Percentiles rank a stretch among this genome's conserved stretches.
phyloP scores from a whole-genome alignment of 352 stramenopile genomes.

The Pythium utonaiense region DNA sequence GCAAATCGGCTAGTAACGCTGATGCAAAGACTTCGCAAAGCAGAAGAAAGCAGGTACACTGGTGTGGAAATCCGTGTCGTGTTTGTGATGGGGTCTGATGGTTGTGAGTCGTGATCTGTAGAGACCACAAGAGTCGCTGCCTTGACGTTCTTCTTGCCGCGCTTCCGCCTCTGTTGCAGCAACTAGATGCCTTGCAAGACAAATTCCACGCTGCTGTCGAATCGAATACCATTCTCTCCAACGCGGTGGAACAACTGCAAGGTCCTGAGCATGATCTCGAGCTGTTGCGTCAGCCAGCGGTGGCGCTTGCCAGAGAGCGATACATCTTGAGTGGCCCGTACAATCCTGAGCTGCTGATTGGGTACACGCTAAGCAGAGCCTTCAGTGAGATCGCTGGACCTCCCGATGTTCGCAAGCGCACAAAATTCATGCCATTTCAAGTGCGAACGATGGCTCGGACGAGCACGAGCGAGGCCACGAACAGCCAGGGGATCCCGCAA shows the following conservation, averaged over 20 bases:
- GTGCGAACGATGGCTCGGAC: slow-evolving; percentile 14
- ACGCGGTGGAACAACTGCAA: slow-evolving; percentile 35
- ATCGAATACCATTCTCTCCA: slow-evolving; percentile 50
- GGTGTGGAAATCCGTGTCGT: too few species aligned
- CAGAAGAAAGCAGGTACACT: slow-evolving; percentile 39
- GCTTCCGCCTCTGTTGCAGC: slow-evolving; percentile 41
- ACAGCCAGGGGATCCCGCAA: slow-evolving; percentile 16
- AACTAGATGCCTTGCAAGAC: slow-evolving; percentile 47
- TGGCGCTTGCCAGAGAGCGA: slow-evolving; percentile 41
- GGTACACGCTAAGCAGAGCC: slow-evolving; percentile 32
- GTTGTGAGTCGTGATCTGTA: slow-evolving; percentile 9
- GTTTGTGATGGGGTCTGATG: too few species aligned
- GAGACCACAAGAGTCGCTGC: slow-evolving; percentile 40
- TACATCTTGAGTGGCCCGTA: slow-evolving; percentile 47
- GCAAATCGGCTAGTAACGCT: slow-evolving; percentile 27
- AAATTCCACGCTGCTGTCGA: slow-evolving; percentile 36
- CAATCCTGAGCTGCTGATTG: slow-evolving; percentile 40
- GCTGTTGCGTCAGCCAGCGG: background rate
- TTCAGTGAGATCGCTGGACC: slow-evolving; percentile 27
- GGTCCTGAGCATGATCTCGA: background rate
- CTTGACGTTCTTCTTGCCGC: slow-evolving; percentile 42
- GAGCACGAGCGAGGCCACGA: slow-evolving; percentile 9
- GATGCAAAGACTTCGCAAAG: slow-evolving; percentile 31
- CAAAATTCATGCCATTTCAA: slow-evolving; percentile 37
- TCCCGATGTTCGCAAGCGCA: background rate